Base-by-base conservation (phyloP, 2,329 filamentous ascomycete genomes). In the Arthrobotrys sphaeroides region DNA sequence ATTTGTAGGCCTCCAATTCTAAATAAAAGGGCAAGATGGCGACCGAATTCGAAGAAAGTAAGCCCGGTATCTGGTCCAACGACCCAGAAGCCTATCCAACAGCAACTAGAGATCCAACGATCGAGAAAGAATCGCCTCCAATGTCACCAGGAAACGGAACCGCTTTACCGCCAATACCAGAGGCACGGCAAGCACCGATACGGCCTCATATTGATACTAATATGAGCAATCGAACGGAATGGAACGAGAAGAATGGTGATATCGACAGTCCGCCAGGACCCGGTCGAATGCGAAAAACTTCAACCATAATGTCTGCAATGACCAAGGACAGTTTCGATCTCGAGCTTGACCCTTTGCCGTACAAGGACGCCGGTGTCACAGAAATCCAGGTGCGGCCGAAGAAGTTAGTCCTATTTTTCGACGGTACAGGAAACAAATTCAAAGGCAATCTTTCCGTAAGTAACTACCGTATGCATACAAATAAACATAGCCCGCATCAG, bases 361-460 rank as follows among this genome's bases (percentile, higher is more conserved):
- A 66, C 42, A 75, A 61, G 53, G 72, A 75, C 24, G 66, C 59
- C 16, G 73, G 73, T 12, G 47, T 77, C 38, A 70, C 66, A 28
- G 66, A 72, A 66, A 77, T 77, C n/a, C 66, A 77, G 31, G 73
- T 77, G 20, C 49, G 67, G 28, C 60, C 61, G 2, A 77, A 77
- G 51, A 89, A 88, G 79, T 84, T 89, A 12, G 84, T 89, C 7
- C 82, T 90, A 0, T 89, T 88, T 78, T 89, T 90, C 64, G 88
- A 89, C 60, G 88, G 88, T 3, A 89, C 88, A 0, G 88, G 88
- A 0, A 89, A 89, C 78, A 89, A 88, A 76, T 89, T 89, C 73
- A 85, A 87, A 45, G 88, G 88, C 7, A 87, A 89, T 9, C 89
- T 64, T 89, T 91, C 78, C 82, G 91, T 73, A 91, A 91, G 79